A percentile compares a stretch with the other conserved stretches of the same genome.
Conservation (phyloP, 768 basidiomycete genomes). For the Cystofilobasidium macerans region DNA sequence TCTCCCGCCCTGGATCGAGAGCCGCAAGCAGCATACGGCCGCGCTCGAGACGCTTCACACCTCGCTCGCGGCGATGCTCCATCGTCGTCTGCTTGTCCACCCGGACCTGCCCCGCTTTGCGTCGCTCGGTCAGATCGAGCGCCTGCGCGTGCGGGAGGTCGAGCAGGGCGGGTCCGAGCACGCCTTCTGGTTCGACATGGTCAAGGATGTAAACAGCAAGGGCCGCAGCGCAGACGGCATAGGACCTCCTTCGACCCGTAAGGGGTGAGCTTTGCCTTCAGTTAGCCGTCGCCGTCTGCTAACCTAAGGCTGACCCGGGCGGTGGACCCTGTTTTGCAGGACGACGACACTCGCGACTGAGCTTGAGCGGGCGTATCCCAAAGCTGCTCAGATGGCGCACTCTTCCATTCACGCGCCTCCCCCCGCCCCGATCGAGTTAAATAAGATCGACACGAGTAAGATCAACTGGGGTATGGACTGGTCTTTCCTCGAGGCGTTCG, state of each 20-base stretch:
- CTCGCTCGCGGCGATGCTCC: neutral
- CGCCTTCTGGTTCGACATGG: slow-evolving; percentile 11
- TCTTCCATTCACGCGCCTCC: slow-evolving; percentile 4
- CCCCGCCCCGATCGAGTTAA: neutral
- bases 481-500: neutral
- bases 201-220: slow-evolving; percentile 13
- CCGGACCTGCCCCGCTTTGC: neutral
- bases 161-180: slow-evolving; percentile 6
- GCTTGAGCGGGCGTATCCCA: slow-evolving; percentile 16
- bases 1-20: slow-evolving; percentile 21
- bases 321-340: neutral
- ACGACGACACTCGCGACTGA: slow-evolving; percentile 15
- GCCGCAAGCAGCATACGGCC: slow-evolving; percentile 7
- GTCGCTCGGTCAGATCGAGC: neutral
- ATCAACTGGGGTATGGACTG: slow-evolving; percentile 4
- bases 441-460: neutral
- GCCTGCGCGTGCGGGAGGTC: neutral
- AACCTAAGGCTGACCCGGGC: neutral
- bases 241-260: slow-evolving; percentile 9
- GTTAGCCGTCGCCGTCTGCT: neutral
- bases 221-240: slow-evolving; percentile 21
- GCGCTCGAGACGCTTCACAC: slow-evolving; percentile 12
- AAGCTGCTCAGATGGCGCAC: neutral
- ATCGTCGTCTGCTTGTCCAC: neutral
- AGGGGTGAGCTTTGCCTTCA: neutral